Evolutionary conservation across 169 alveolate species (phyloP).

Genomic region (Cryptosporidium meleagridis): DNA sequence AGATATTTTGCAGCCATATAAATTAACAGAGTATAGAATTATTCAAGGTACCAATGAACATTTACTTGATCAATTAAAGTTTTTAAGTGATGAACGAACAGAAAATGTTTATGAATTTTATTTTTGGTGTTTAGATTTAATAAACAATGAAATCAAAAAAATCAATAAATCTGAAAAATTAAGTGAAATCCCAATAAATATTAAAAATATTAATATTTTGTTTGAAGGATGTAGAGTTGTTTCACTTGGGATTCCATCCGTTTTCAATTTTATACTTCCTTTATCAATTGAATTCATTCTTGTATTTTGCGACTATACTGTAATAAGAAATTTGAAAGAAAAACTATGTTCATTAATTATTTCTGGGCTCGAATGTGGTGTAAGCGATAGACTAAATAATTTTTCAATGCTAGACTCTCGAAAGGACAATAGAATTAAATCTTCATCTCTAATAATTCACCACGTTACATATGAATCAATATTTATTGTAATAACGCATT

Average conservation of each 20-base stretch:
- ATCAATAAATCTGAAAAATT: background rate
- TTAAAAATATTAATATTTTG: slow-evolving; percentile 19
- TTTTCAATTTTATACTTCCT: slow-evolving; percentile 44
- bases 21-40: slow-evolving; percentile 57
- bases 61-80: slow-evolving; percentile 38
- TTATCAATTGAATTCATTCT: slow-evolving; percentile 49
- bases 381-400: background rate
- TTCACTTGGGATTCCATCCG: slow-evolving; percentile 64
- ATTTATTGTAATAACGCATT: slow-evolving; percentile 62
- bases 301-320: slow-evolving; percentile 17
- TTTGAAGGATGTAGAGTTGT: slow-evolving; percentile 72
- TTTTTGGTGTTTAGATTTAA: slow-evolving; percentile 68
- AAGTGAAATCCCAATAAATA: slow-evolving; percentile 11
- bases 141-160: slow-evolving; percentile 11
- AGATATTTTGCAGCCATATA: slow-evolving; percentile 57
- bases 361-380: slow-evolving; percentile 26
- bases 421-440: background rate
- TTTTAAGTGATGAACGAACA: slow-evolving; percentile 16
- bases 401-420: background rate
- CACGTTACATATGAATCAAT: slow-evolving; percentile 64
- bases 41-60: slow-evolving; percentile 63
- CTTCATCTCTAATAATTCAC: slow-evolving; percentile 22
- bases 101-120: slow-evolving; percentile 71
- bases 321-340: slow-evolving; percentile 23
- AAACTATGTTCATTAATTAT: slow-evolving; percentile 60